A percentile compares a stretch with the other conserved stretches of the same genome.
These are phyloP conservation scores for Penicillium riverlandense DNA, from an alignment of 495 filamentous ascomycete species.

Conservation along the genomic window DNA sequence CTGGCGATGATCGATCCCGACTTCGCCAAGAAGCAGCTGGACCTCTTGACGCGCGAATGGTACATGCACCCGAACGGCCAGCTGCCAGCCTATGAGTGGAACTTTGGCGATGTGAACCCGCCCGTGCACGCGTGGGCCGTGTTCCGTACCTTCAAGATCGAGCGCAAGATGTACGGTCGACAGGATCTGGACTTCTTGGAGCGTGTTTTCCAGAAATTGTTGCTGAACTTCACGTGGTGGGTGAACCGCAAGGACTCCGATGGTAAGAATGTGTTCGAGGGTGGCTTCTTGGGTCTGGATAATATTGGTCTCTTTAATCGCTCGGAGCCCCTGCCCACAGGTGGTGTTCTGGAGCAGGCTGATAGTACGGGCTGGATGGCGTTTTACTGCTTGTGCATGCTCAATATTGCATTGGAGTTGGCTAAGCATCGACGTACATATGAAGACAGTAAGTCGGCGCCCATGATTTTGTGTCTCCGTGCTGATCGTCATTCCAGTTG, in stretches of 20 bases:
- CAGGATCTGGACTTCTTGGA: conserved; percentile 94
- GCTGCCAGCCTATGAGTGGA: conserved; percentile 90
- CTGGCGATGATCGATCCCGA: conserved; percentile 96
- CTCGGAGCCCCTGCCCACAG: conserved; percentile 92
- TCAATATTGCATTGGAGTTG: conserved; percentile 91
- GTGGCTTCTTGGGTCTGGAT: conserved; percentile 92
- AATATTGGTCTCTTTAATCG: conserved; percentile 97
- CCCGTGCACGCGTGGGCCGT: conserved; percentile 95
- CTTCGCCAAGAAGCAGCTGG: conserved; percentile 95
- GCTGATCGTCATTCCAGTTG: conserved; percentile 41
- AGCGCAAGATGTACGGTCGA: conserved; percentile 91
- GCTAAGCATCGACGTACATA: conserved; percentile 95
- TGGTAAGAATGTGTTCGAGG: conserved; percentile 94
- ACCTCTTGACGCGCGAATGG: conserved; percentile 93
- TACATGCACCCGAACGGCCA: conserved; percentile 99
- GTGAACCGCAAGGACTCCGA: conserved; percentile 91
- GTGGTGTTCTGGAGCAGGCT: conserved; percentile 87
- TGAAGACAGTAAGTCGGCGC: conserved; percentile 59
- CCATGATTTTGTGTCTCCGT: background rate
- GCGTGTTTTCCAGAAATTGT: conserved; percentile 90
- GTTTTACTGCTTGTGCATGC: conserved; percentile 90
- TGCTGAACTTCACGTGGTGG: conserved; percentile 99
- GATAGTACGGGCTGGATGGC: conserved; percentile 99
- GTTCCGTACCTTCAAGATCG: conserved; percentile 94
- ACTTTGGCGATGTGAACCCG: conserved; percentile 95